Conservation (phyloP, 805 yeast species). For the Komagataella kurtzmanii region DNA sequence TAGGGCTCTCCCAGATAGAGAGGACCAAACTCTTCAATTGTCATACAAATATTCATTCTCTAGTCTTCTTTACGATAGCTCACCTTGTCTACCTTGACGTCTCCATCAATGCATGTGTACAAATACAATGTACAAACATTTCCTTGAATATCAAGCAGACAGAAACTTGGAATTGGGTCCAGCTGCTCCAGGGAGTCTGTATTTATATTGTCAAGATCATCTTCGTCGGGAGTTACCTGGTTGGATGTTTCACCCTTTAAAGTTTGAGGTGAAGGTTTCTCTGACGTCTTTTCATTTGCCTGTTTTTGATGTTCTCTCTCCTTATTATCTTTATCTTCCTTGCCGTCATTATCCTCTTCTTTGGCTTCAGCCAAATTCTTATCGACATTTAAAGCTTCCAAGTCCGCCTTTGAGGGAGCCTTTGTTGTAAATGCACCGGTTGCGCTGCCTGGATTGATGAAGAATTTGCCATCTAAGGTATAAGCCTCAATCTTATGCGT, state of each 20-base stretch:
- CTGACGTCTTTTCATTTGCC: constrained; percentile 1
- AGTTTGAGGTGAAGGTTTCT: constrained; percentile 1
- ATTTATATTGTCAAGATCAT: constrained; percentile 9
- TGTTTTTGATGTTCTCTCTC: constrained; percentile 1
- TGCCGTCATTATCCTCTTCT: constrained; percentile 2
- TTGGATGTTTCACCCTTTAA: constrained; percentile 1
- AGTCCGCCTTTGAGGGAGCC: constrained; percentile 42
- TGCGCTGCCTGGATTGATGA: constrained; percentile 94
- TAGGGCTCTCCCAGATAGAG: background rate
- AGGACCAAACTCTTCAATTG: background rate
- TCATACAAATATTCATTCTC: constrained; percentile 4
- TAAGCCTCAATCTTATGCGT: constrained; percentile 90
- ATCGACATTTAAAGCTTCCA: constrained; percentile 21
- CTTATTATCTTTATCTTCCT: constrained; percentile 4
- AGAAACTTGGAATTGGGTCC: constrained; percentile 68
- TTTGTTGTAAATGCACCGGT: constrained; percentile 79
- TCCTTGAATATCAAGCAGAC: constrained; percentile 78
- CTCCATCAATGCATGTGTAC: constrained; percentile 68
- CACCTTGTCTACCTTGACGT: constrained; percentile 85
- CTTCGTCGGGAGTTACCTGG: constrained; percentile 10
- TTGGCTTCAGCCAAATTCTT: constrained; percentile 6
- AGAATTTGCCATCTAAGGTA: constrained; percentile 82
- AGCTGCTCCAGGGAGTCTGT: constrained; percentile 12
- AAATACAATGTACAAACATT: constrained; percentile 68
- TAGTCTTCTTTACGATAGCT: constrained; percentile 39